phyloP scores from a whole-genome alignment of 2,329 filamentous ascomycete genomes.

The Trichoderma harzianum region DNA sequence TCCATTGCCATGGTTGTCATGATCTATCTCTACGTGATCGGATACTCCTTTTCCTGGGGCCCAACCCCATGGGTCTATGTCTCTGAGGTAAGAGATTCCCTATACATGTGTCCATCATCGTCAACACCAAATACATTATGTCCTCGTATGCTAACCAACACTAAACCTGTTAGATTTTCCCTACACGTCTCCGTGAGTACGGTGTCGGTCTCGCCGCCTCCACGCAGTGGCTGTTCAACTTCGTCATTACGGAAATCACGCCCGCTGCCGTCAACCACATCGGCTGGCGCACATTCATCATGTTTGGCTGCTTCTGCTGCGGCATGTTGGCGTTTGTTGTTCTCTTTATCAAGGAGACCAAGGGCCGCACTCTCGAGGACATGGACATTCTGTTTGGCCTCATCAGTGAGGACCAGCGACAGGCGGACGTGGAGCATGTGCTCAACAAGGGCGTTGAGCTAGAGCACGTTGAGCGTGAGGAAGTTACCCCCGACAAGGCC shows the following conservation, averaged over 20 bases:
- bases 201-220: constrained; percentile 58
- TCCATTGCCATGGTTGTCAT: constrained; percentile 23
- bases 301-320: constrained; percentile 23
- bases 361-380: constrained; percentile 21
- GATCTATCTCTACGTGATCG: constrained; percentile 21
- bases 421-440: constrained; percentile 18
- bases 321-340: constrained; percentile 21
- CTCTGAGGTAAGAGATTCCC: constrained; percentile 12
- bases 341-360: constrained; percentile 22
- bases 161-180: constrained; percentile 13
- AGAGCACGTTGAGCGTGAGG: constrained; percentile 7
- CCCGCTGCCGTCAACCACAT: constrained; percentile 21
- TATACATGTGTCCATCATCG: background rate
- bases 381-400: constrained; percentile 20
- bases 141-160: background rate
- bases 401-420: constrained; percentile 17
- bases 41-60: constrained; percentile 21
- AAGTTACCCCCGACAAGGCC: background rate
- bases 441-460: constrained; percentile 14
- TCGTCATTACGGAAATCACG: constrained; percentile 47
- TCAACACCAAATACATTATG: background rate
- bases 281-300: constrained; percentile 22
- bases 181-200: constrained; percentile 20
- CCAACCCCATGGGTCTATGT: constrained; percentile 23
- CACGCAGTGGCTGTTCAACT: constrained; percentile 67